Base-by-base conservation (phyloP, 306 rosid genomes). In the Acmispon strigosus region DNA sequence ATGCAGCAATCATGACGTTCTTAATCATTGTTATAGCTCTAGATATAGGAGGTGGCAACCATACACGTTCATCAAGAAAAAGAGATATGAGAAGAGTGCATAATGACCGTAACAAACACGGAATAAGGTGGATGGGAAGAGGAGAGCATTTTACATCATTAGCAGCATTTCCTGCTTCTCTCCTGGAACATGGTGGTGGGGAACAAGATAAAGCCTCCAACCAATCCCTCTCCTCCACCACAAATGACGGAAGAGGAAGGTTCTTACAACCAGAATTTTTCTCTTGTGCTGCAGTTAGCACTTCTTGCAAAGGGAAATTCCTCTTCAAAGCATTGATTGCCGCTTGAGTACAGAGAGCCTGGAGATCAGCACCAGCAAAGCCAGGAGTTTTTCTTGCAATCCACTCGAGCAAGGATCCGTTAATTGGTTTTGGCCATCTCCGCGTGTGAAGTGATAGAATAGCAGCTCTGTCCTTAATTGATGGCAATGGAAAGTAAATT, bases 301-400 rank as follows among this genome's bases (percentile, higher is more conserved):
- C 82, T 74, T 86, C 87, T 36, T 89, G 93, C 82, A 94, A 84
- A 82, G 98, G 98, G 63, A 94, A 94, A 76, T 89, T 94, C 76
- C 98, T 89, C 86, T 86, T 90, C 89, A 94, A 84, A 7, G 96
- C 96, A 61, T 76, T 89, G 22, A 94, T 82, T 44, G 96, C 98
- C 37, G 97, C 98, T 82, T 89, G 97, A 19, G 98, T 94, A 84
- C 98, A 94, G 32, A 94, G 98, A 73, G 98, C 97, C 83, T 90
- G 98, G 76, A 94, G 92, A 87, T 90, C 98, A 24, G 98, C 97
- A 76, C 98, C 98, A 62, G 98, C 98, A 83, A 81, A 94, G 63
- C 97, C 98, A 51, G 92, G 82, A 50, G 98, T 94, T 77, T 82
- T 88, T 34, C 72, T 84, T 8, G 98, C 92, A 74, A 94, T 76